Evolutionary conservation across 2,329 filamentous ascomycete species (phyloP).

Genomic region (Zelopaecilomyces penicillatus): DNA sequence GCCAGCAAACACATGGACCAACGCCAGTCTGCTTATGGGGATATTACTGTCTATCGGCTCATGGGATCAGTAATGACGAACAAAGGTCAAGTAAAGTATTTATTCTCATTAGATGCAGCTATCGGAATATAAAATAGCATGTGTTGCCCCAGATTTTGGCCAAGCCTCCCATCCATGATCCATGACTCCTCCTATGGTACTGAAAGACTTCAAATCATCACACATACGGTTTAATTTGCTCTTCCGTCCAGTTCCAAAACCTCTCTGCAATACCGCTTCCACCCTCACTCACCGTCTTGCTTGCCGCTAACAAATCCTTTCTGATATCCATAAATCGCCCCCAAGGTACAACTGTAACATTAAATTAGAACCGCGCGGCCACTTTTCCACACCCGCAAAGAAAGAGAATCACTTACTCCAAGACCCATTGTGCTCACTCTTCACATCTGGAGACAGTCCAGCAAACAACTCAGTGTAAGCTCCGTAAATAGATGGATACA

Average conservation of each 20-base stretch:
- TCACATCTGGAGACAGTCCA: slow-evolving; percentile 5
- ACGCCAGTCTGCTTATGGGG: no score
- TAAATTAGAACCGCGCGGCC: neutral
- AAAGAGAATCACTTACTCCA: neutral
- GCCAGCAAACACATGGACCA: no score
- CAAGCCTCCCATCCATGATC: no score
- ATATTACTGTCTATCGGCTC: no score
- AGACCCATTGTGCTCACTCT: slow-evolving; percentile 1
- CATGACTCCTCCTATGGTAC: neutral
- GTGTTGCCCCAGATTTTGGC: no score
- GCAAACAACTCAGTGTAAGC: slow-evolving; percentile 8
- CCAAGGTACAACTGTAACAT: slow-evolving; percentile 4
- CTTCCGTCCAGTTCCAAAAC: slow-evolving; percentile 7
- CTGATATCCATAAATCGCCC: slow-evolving; percentile 2
- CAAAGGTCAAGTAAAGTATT: no score
- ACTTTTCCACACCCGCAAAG: no score
- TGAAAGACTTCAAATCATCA: neutral
- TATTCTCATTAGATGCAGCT: no score
- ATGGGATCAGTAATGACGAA: no score
- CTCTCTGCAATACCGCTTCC: slow-evolving; percentile 1
- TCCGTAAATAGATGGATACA: slow-evolving; percentile 4
- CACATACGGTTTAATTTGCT: slow-evolving; percentile 4
- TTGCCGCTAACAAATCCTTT: slow-evolving; percentile 1
- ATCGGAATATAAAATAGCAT: no score
- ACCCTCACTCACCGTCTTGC: neutral